Base-by-base conservation (phyloP, 2,329 filamentous ascomycete species). In the Aureobasidium leucospermi region DNA sequence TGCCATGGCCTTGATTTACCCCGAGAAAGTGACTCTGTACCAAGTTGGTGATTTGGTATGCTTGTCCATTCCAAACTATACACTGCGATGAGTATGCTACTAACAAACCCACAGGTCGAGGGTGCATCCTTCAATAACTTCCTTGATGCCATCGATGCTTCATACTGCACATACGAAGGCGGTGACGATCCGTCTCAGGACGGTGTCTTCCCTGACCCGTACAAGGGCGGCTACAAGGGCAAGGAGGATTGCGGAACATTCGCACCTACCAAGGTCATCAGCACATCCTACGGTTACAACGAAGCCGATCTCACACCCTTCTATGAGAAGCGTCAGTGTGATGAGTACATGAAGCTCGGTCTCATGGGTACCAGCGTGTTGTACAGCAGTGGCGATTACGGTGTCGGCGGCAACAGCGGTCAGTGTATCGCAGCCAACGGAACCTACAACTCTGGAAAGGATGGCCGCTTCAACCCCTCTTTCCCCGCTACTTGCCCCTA, bases 311-410 rank as follows among this genome's bases (percentile, higher is more conserved):
- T 79, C 7, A 75, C 78, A 1, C 70, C 73, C 6, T 71, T 69
- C 60, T 84, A 83, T 65, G 75, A 79, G 62, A 64, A 73, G 51
- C 73, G 81, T 3, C 81, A 84, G 68, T 83, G 81, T 66, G 70
- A 74, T 59, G 80, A 83, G 71, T 83, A 80, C 32, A 76, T 82
- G 76, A 83, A 84, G 71, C 75, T 83, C 2, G 80, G 77, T 16
- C 74, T 82, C 34, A 76, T 76, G 65, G 80, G 80, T 19, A 73
- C 81, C 10, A 76, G 77, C 1, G 69, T 84, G 15, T 61, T 83
- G 36, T 80, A 78, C 64, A 78, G 79, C 0, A 77, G 75, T 3
- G 79, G 79, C n/a, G 79, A 81, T 66, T 75, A 69, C 55, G 70
- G 71, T 41, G 71, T 73, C 7, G 69, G 69, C 19, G 67, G 66